phyloP scores from a whole-genome alignment of 495 filamentous ascomycete genomes.

The Pyronema omphalodes region DNA sequence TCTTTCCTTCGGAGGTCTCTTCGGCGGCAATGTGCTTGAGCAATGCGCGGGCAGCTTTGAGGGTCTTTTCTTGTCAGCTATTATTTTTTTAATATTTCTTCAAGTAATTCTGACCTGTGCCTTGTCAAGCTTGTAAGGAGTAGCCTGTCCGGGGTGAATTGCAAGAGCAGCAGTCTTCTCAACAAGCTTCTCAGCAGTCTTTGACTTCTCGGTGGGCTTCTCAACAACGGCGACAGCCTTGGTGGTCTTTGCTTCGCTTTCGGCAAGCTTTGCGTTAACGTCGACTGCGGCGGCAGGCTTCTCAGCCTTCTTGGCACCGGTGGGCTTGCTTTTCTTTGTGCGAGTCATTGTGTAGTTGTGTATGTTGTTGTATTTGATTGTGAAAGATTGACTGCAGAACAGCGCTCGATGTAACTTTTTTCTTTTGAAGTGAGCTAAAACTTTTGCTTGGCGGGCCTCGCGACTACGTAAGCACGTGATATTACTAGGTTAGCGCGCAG shows the following conservation, averaged over 20 bases:
- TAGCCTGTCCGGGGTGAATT: constrained; percentile 18
- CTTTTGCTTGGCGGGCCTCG: no score
- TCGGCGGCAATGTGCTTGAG: constrained; percentile 53
- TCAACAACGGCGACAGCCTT: not conserved
- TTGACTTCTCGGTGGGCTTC: not conserved
- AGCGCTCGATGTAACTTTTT: no score
- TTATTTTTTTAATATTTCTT: constrained; percentile 9
- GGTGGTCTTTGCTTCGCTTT: not conserved
- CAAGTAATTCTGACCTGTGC: constrained; percentile 32
- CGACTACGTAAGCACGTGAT: no score
- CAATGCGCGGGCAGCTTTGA: constrained; percentile 66
- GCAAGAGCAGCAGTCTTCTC: constrained; percentile 1
- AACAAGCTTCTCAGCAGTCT: not conserved
- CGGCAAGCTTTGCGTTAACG: not conserved
- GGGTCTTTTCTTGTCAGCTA: not conserved
- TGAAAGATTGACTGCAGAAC: no score
- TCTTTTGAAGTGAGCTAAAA: no score
- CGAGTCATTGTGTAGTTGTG: no score
- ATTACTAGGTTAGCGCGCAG: no score
- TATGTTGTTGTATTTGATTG: no score
- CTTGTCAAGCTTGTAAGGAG: constrained; percentile 48
- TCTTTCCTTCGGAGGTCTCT: constrained; percentile 41
- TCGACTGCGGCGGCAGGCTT: not conserved
- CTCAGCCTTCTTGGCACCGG: not conserved
- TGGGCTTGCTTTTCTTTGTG: no score